Conservation (phyloP, 139 green algal genomes). For the Closterium sp. region DNA sequence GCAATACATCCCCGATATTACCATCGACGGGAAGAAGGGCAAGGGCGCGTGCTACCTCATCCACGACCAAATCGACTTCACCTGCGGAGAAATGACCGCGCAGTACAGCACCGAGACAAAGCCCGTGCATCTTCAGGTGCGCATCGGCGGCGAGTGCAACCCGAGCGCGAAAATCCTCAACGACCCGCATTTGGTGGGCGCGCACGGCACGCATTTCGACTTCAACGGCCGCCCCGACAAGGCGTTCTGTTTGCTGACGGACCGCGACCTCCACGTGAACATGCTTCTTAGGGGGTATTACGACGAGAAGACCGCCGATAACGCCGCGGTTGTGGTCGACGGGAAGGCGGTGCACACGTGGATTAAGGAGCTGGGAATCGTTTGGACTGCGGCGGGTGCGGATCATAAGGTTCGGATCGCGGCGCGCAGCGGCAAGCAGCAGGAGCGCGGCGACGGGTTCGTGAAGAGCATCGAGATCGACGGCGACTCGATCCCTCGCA, state of each 20-base stretch:
- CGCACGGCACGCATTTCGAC: background rate
- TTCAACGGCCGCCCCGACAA: background rate
- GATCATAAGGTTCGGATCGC: constrained; percentile 3
- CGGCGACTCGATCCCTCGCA: constrained; percentile 12
- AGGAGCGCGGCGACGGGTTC: constrained; percentile 33
- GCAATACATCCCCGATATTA: background rate
- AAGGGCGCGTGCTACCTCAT: background rate
- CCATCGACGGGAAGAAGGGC: background rate
- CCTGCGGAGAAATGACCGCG: background rate
- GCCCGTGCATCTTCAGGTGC: background rate
- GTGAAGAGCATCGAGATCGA: constrained; percentile 35
- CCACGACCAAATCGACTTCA: background rate
- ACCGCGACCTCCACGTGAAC: background rate
- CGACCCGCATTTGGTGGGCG: background rate
- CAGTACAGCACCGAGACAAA: background rate
- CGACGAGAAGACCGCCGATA: background rate
- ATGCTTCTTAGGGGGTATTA: background rate
- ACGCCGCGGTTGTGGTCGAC: background rate
- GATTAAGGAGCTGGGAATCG: constrained; percentile 32
- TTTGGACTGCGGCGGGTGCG: background rate
- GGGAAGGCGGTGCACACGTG: constrained; percentile 11
- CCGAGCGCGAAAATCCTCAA: background rate
- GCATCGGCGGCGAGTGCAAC: background rate
- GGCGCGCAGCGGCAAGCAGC: constrained; percentile 4
- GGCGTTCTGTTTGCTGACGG: background rate